Evolutionary conservation across 2,329 filamentous ascomycete species (phyloP), one percentile per base, ranked within the genome.

Genomic region (Diaporthe destruens): DNA sequence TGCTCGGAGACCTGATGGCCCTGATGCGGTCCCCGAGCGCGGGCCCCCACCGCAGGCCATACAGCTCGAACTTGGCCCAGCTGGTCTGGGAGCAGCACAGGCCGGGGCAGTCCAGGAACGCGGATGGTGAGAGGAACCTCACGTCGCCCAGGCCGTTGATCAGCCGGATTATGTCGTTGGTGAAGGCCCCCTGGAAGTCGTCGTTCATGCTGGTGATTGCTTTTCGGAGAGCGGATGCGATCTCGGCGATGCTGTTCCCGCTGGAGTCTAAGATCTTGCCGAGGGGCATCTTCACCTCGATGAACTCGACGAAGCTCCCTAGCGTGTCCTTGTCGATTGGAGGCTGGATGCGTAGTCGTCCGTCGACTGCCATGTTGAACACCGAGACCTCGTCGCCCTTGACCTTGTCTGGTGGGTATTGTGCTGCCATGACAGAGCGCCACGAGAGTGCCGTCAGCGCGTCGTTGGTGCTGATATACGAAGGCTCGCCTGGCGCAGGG

Each of bases 221-320:
- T 56, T 79, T 76, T n/a, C 82, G 82, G 56, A 84, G 78, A 32
- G 76, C 71, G 23, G 79, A 68, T 1, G 83, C 82, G 18, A 82
- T 75, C 59, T 81, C 79, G 4, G 80, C 80, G 9, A 84, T 70
- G 68, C 70, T 79, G 25, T 47, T 16, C 14, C 12, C 56, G 12
- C 76, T 63, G 3, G 73, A 71, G 18, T 63, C 51, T 12, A 82
- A 76, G 70, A 82, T 81, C 71, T 78, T 76, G 32, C 81, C 77
- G 54, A 80, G 75, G 9, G 76, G 71, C 57, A 80, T 72, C 36
- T 74, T 71, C 23, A 80, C 77, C 8, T 77, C 77, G 2, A 82
- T 77, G 72, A 81, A 84, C 54, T 81, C 82, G 14, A 84, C 77
- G 71, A 82, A 83, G 69, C 82, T 83, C 8, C 82, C 83, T 32